Base-by-base conservation (phyloP, 2,329 filamentous ascomycete genomes). In the Talaromyces islandicus region DNA sequence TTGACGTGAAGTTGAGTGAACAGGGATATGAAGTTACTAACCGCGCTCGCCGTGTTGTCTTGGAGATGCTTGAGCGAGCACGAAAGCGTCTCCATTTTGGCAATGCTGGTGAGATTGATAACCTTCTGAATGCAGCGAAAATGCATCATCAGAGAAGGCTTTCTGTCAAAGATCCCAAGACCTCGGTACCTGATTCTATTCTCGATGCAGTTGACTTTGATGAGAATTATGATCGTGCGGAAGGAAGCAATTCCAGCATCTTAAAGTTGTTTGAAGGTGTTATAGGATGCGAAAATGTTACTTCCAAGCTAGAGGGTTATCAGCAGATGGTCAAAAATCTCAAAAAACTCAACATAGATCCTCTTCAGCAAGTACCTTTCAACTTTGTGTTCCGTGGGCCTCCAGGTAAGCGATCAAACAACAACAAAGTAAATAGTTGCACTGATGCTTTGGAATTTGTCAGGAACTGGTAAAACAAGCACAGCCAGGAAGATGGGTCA, bases 61-160 rank as follows among this genome's bases (percentile, higher is more conserved):
- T 86, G 60, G 84, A 87, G 3, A 76, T 87, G n/a, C 76, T 92
- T 0, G 73, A 75, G 7, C 80, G 86, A 4, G 81, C 83, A 1
- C 82, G 87, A 0, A 88, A 88, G 64, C 78, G 83, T 0, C 81
- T 82, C 0, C 83, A 88, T 63, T 90, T 90, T 68, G 85, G 89
- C 0, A 92, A 93, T 65, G 88, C 85, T 0, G 85, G 88, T 0
- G 88, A 91, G 63, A 83, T 94, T 19, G 88, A 93, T 53, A 88
- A 83, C n/a, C 68, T 91, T 0, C 75, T 90, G 0, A 78, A 84
- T 54, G 69, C 70, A 0, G 83, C 87, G 0, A 89, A 88, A 63
- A 68, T 71, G 4, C 65, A 71, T 1, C 78, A 83, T 62, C 81
- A 85, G 60, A 72, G 76, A 58, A 75, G 83, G 25, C 60, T 76